Base-by-base conservation (phyloP, 768 basidiomycete genomes). In the Hygrocybe coccinea region DNA sequence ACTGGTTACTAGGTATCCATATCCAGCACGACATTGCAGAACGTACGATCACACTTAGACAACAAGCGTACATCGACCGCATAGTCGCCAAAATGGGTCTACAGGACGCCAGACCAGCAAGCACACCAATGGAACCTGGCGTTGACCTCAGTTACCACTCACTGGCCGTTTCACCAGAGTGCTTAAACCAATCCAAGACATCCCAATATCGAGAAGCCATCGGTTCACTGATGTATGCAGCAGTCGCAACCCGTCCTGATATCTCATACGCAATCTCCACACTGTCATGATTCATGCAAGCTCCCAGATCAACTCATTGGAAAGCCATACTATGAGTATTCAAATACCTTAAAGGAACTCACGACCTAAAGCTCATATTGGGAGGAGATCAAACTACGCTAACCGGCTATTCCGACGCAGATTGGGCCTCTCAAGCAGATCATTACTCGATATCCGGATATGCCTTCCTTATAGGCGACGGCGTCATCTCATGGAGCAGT, bases 261-360 rank as follows among this genome's bases (percentile, higher is more conserved):
- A 67, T 69, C 17, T 22, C 56, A 0, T 66, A 56, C 35, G 49
- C 68, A 8, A 52, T 69, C 21, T 38, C 56, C 24, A 53, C 49
- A 0, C 61, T 74, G 1, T 54, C 64, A 1, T 67, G 60, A n/a
- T 74, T 68, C 65, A 53, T 61, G 21, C 38, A 56, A 11, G 68
- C 70, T 55, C 71, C 69, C 1, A 62, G 62, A 1, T 14, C 19
- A 0, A 38, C 47, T 0, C 76, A 77, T 43, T 56, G 60, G 57
- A 55, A 52, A 25, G 59, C 64, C 4, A 63, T 69, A 34, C 71
- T 73, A 56, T 65, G 64, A 24, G 44, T 59, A 17, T 45, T 71
- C 35, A 60, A 62, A 1, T 79, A 77, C 56, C 58, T 79, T 9
- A 52, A 58, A 7, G 50, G 52, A 1, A 62, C 54, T 1, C 50